Base-by-base conservation (phyloP, 2,329 filamentous ascomycete species). In the Fusarium nelsonii region DNA sequence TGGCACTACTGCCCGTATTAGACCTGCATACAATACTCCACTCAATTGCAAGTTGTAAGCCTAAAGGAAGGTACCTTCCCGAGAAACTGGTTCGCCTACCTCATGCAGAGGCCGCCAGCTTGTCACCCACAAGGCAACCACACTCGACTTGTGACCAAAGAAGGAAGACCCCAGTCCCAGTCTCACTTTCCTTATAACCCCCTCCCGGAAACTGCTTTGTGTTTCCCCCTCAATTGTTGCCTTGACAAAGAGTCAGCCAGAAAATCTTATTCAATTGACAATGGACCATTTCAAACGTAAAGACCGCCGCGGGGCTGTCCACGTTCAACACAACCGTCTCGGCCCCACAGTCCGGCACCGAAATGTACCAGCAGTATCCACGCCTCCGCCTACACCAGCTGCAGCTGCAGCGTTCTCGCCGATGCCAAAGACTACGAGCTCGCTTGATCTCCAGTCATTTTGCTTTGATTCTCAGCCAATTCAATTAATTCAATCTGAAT, bases 291-390 rank as follows among this genome's bases (percentile, higher is more conserved):
- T 55, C 36, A 64, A 34, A 41, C 64, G 45, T 39, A 57, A 48
- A 60, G 44, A 46, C 50, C 63, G 41, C 18, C 50, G 45, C 50
- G 40, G 63, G 63, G 56, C 56, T 50, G 50, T 63, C 14, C 12
- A 51, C 57, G 56, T 63, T 8, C 18, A 46, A 18, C 23, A 37
- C 26, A 51, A 52, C 40, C 44, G 45, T 43, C 28, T 41, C 66
- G 66, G 67, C 67, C 67, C 67, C 67, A 70, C 67, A 32, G 20
- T 36, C 37, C 61, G 40, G 56, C 61, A 48, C 41, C 62, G 62
- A 52, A 50, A 46, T 43, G 28, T 64, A 33, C 63, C 54, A 50
- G 52, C 46, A 49, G 30, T 46, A 36, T 45, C 65, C 20, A 54
- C 53, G 23, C 36, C 63, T 44, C 64, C 63, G 40, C 23, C 18